Evolutionary conservation across 2,329 filamentous ascomycete genomes (phyloP), one percentile per base, ranked within the genome.

Genomic region (Xylariaceae sp.): DNA sequence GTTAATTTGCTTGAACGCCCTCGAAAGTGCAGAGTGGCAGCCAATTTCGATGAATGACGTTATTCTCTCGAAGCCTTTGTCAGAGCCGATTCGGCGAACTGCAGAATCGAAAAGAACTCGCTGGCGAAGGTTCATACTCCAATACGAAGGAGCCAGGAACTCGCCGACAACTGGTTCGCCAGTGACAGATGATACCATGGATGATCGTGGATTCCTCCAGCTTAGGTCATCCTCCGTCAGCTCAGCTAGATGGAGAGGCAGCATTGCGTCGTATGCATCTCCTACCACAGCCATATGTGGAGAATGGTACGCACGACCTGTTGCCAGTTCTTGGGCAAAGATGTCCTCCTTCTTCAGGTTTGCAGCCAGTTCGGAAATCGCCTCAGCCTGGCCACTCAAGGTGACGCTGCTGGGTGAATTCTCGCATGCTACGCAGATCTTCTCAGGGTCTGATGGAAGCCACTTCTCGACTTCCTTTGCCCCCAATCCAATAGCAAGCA

Each of bases 311-410:
- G 79, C 70, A 11, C 66, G 65, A 1, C 65, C 69, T 42, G 78
- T 79, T 12, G 70, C 67, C 42, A 69, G 64, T 1, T 72, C 71
- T 3, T 76, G 75, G 0, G 75, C 78, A 33, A 78, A 78, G 49
- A 77, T 74, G 16, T 75, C 70, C 17, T 70, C 64, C 10, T 71
- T 72, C 33, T 72, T 73, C 45, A 73, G 60, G 4, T 69, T 57
- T 40, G 70, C 66, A 56, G 67, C 71, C 3, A 80, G 62, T 2
- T 65, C 66, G 58, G 72, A 67, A 34, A 74, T 48, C 1, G 71
- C 75, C 31, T 71, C 72, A 10, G 74, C 74, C 6, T 78, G 73
- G 10, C 76, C 75, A 18, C 75, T 75, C 43, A 76, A 75, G 14
- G 79, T 69, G 16, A 76, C 74, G 54, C 79, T 75, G 22, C 74